Evolutionary conservation across 192 early-diverging fungal genomes (phyloP).

Genomic region (Ambispora gerdemannii): DNA sequence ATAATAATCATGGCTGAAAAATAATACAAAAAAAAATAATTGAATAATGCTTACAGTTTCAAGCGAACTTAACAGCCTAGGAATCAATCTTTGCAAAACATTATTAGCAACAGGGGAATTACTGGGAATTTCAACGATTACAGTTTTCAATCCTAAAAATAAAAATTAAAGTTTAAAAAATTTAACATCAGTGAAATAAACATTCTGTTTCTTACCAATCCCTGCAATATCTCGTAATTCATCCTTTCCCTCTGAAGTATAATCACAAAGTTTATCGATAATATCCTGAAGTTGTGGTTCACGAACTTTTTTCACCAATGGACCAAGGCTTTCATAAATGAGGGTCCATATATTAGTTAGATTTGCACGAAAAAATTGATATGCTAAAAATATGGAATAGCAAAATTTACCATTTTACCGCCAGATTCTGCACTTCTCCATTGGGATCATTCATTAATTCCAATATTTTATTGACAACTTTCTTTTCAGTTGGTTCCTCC

Average conservation of each 20-base stretch:
- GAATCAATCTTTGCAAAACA: slow-evolving; percentile 63
- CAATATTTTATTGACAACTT: slow-evolving; percentile 52
- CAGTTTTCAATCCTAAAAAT: slow-evolving; percentile 60
- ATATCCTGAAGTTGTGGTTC: slow-evolving; percentile 66
- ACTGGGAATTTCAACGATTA: slow-evolving; percentile 67
- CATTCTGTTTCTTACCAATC: slow-evolving; percentile 53
- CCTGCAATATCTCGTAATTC: slow-evolving; percentile 79
- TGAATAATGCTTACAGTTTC: slow-evolving; percentile 51
- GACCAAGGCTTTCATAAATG: slow-evolving; percentile 62
- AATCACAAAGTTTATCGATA: slow-evolving; percentile 64
- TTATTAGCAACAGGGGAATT: slow-evolving; percentile 46
- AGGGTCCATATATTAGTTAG: not conserved
- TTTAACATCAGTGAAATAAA: not conserved
- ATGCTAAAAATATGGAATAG: not conserved
- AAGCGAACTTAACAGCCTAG: slow-evolving; percentile 62
- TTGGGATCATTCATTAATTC: slow-evolving; percentile 74
- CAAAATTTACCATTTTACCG: slow-evolving; percentile 58
- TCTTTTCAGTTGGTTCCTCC: slow-evolving; percentile 63
- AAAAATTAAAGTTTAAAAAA: not conserved
- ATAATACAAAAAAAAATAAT: not conserved
- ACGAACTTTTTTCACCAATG: slow-evolving; percentile 72
- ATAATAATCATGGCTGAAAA: not conserved
- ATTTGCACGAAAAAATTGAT: not conserved
- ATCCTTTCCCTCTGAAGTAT: slow-evolving; percentile 56
- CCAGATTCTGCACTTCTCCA: slow-evolving; percentile 82